phyloP scores from a whole-genome alignment of 306 rosid genomes.

The Malus sylvestris region DNA sequence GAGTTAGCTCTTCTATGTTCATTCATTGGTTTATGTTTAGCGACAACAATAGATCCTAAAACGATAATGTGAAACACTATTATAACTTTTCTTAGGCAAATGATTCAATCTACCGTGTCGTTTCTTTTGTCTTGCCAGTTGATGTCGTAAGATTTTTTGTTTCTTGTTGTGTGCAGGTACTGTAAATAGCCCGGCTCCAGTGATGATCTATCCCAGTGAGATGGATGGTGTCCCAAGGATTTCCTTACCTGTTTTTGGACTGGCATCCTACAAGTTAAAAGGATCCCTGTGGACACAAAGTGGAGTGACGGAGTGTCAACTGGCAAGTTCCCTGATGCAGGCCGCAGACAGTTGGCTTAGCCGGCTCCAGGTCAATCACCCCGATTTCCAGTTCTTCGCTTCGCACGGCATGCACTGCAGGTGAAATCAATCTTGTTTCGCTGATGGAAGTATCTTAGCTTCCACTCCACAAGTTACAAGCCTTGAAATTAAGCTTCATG shows the following conservation, averaged over 20 bases:
- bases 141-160: slow-evolving; percentile 5
- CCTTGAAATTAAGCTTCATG: slow-evolving; percentile 25
- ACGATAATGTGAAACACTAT: background rate
- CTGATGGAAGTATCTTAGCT: background rate
- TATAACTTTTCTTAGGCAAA: background rate
- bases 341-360: slow-evolving; percentile 73
- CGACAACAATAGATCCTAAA: background rate
- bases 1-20: background rate
- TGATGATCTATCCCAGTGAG: slow-evolving; percentile 47
- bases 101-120: background rate
- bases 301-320: slow-evolving; percentile 42
- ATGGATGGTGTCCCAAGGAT: slow-evolving; percentile 50
- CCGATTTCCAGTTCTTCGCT: slow-evolving; percentile 72
- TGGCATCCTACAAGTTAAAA: slow-evolving; percentile 78
- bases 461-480: slow-evolving; percentile 18
- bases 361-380: slow-evolving; percentile 65
- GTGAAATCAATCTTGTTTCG: slow-evolving; percentile 28
- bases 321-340: slow-evolving; percentile 51
- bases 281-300: slow-evolving; percentile 61
- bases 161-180: slow-evolving; percentile 32
- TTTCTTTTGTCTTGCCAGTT: slow-evolving; percentile 13
- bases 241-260: slow-evolving; percentile 52
- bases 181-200: slow-evolving; percentile 42
- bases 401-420: slow-evolving; percentile 47
- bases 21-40: background rate